phyloP scores from a whole-genome alignment of 2,329 filamentous ascomycete species.

The Coniochaeta sp. region DNA sequence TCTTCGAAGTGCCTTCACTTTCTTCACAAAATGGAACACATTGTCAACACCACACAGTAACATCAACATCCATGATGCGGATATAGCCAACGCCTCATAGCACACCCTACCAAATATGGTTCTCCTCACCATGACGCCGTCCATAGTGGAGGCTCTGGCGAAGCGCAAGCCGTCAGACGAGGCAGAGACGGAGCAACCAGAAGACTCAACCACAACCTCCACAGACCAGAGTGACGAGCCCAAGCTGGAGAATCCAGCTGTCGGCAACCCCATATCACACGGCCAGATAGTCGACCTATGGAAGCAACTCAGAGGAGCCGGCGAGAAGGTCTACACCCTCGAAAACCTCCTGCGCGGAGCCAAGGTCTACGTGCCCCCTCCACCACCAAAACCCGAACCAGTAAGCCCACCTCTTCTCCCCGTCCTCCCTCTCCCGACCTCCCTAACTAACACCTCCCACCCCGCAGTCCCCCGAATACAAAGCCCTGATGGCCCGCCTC shows the following conservation, averaged over 20 bases:
- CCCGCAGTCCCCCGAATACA: constrained; percentile 68
- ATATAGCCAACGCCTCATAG: neutral
- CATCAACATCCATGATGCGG: neutral
- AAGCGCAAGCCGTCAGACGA: neutral
- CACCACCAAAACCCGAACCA: constrained; percentile 68
- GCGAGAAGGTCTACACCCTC: constrained; percentile 40
- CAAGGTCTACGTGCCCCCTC: constrained; percentile 69
- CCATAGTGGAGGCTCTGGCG: constrained; percentile 56
- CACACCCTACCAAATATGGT: constrained; percentile 49
- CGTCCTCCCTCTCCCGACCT: constrained; percentile 5
- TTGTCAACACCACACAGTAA: too few species aligned
- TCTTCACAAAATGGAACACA: neutral
- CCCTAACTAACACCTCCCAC: constrained; percentile 4
- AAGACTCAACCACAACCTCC: neutral
- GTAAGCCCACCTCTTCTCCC: constrained; percentile 39
- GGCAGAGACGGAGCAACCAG: constrained; percentile 3
- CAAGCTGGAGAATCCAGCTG: constrained; percentile 36
- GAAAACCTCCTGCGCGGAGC: constrained; percentile 67
- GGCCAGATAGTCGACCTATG: constrained; percentile 59
- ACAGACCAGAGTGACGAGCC: constrained; percentile 30
- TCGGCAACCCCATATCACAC: constrained; percentile 67
- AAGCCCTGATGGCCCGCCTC: constrained; percentile 78
- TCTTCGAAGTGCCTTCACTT: neutral
- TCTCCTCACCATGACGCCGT: constrained; percentile 66
- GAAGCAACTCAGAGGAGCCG: constrained; percentile 35